Percentiles rank a stretch among this genome's conserved stretches.
Conservation (phyloP, 345 rosid species). For the Erucastrum elatum region DNA sequence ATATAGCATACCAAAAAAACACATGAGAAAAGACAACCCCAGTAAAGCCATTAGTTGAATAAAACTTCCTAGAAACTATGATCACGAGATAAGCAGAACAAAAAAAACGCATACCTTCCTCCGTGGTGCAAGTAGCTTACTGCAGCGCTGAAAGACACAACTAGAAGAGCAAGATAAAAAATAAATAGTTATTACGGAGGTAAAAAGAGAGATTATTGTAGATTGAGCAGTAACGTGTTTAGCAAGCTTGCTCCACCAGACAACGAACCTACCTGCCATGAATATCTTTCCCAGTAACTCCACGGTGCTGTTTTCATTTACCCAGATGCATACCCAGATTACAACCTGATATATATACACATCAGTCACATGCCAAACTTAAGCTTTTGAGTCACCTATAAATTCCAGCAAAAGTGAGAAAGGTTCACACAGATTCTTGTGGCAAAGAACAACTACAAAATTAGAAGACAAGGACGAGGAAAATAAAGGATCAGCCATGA, state of each 20-base stretch:
- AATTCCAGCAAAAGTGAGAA: not conserved
- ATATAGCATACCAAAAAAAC: conserved; percentile 36
- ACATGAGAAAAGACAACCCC: conserved; percentile 10
- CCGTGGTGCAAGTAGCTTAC: conserved; percentile 89
- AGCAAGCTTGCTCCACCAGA: conserved; percentile 13
- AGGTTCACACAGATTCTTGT: conserved; percentile 4
- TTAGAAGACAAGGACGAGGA: not conserved
- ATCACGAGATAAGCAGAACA: not conserved
- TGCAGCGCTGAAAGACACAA: conserved; percentile 85
- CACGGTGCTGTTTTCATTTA: conserved; percentile 68
- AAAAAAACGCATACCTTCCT: conserved; percentile 66
- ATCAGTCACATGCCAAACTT: conserved; percentile 8
- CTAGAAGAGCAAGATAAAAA: conserved; percentile 43
- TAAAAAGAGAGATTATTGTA: not conserved
- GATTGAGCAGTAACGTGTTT: not conserved
- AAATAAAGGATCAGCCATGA: conserved; percentile 7
- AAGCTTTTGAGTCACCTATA: not conserved
- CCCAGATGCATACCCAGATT: conserved; percentile 87
- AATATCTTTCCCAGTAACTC: conserved; percentile 80
- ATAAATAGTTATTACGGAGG: not conserved
- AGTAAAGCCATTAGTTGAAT: conserved; percentile 7
- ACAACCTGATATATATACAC: conserved; percentile 58
- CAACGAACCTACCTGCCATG: conserved; percentile 65
- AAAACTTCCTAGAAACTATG: not conserved
- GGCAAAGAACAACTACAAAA: not conserved